A percentile compares a stretch with the other conserved stretches of the same genome.
These are phyloP conservation scores for Fomitopsis palustris DNA, from an alignment of 1,284 basidiomycete species.

Conservation along the genomic window DNA sequence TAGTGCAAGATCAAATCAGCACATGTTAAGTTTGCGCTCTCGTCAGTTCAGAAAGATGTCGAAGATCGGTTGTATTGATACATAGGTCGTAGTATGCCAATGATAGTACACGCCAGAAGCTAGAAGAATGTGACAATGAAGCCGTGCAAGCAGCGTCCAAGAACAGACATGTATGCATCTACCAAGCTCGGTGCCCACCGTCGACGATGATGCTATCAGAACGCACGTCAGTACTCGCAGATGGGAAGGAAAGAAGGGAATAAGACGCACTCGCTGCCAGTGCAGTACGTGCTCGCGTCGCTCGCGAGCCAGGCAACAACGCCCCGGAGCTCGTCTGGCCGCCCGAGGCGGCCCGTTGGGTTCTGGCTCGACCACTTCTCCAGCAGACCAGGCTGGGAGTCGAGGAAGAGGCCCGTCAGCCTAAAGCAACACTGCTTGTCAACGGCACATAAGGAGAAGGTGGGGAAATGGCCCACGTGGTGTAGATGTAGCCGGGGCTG, in stretches of 20 bases:
- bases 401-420: conserved; percentile 77
- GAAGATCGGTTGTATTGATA: conserved; percentile 1
- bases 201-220: conserved; percentile 60
- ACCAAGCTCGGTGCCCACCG: conserved; percentile 74
- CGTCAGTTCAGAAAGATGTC: conserved; percentile 20
- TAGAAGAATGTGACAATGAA: not conserved
- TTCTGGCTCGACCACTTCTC: conserved; percentile 76
- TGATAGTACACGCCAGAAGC: not conserved
- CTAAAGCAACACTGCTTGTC: conserved; percentile 28
- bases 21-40: conserved; percentile 20
- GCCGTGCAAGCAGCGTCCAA: not conserved
- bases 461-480: conserved; percentile 45
- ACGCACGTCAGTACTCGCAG: not conserved
- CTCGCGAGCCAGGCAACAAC: conserved; percentile 76
- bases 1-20: conserved; percentile 24
- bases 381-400: conserved; percentile 64
- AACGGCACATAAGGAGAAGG: not conserved
- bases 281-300: conserved; percentile 74
- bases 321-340: conserved; percentile 77
- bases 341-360: conserved; percentile 74
- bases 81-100: not conserved
- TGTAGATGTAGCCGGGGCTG: conserved; percentile 75
- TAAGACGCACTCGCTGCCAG: conserved; percentile 65
- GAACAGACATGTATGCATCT: not conserved
- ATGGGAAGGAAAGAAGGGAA: not conserved